These are phyloP conservation scores for Pinus taeda DNA, from an alignment of 75 land plant genomes.

Conservation along the genomic window DNA sequence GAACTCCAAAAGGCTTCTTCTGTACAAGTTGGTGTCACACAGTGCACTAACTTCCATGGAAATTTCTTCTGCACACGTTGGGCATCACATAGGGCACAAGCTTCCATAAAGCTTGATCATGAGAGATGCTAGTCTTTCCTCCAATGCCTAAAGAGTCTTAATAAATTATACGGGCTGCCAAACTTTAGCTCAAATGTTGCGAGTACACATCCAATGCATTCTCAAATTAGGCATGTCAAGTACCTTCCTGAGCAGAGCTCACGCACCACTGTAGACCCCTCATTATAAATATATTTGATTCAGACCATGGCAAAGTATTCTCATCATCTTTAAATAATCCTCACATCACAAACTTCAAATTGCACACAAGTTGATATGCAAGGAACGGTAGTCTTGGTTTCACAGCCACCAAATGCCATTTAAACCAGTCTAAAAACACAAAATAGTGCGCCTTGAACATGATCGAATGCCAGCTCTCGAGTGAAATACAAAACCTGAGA, in stretches of 20 bases:
- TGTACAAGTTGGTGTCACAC: not conserved
- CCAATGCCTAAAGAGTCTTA: not conserved
- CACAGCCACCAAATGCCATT: not conserved
- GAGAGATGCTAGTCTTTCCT: not conserved
- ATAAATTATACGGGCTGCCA: not conserved
- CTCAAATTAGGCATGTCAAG: too few relatives aligned
- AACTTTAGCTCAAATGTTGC: too few relatives aligned
- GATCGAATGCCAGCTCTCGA: not conserved
- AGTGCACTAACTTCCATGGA: not conserved
- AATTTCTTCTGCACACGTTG: not conserved
- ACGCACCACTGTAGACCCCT: not conserved
- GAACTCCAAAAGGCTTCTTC: not conserved
- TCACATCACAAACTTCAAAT: too few relatives aligned
- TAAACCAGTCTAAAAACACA: not conserved
- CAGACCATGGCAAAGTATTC: not conserved
- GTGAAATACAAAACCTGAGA: not conserved
- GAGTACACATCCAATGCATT: too few relatives aligned
- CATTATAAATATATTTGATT: not conserved
- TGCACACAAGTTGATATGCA: too few relatives aligned
- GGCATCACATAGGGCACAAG: not conserved
- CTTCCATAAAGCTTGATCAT: not conserved
- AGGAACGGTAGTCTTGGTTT: not conserved
- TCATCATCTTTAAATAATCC: not conserved
- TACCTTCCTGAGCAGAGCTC: too few relatives aligned
- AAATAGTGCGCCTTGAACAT: not conserved